A percentile compares a stretch with the other conserved stretches of the same genome.
Conservation (phyloP, 2,329 filamentous ascomycete species). For the Ophiostoma sp. region DNA sequence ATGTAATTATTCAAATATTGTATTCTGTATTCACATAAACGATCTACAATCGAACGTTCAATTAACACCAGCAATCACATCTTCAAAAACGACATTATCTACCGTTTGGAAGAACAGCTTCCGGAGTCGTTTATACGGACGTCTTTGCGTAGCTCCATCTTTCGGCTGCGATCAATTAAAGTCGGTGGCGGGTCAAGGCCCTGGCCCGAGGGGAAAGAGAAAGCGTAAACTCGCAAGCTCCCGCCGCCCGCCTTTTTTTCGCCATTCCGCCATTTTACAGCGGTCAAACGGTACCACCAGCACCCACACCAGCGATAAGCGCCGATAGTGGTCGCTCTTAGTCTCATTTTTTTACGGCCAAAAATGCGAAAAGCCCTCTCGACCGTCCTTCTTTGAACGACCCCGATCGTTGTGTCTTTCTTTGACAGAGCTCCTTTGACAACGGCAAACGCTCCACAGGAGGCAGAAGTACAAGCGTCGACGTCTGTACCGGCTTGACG, state of each 20-base stretch:
- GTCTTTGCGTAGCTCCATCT: neutral
- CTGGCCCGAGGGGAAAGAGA: neutral
- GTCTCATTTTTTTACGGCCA: constrained; percentile 8
- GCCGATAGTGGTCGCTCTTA: constrained; percentile 1
- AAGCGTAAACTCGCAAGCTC: neutral
- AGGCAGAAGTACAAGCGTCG: neutral
- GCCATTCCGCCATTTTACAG: neutral
- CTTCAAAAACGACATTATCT: neutral
- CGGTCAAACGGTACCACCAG: neutral
- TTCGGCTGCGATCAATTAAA: constrained; percentile 3
- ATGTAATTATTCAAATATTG: neutral
- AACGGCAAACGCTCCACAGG: neutral
- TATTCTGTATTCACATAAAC: neutral
- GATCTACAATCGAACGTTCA: neutral
- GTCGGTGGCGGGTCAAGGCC: constrained; percentile 22
- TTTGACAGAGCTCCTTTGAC: neutral
- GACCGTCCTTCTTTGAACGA: neutral
- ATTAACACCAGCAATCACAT: neutral
- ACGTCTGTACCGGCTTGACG: neutral
- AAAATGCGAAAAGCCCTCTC: neutral
- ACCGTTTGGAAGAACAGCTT: neutral
- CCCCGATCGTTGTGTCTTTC: neutral
- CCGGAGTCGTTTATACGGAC: neutral
- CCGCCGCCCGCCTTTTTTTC: constrained; percentile 5
- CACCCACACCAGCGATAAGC: constrained; percentile 10